These are phyloP conservation scores for Apiospora kogelbergensis DNA, from an alignment of 2,329 filamentous ascomycete genomes.

Conservation along the genomic window DNA sequence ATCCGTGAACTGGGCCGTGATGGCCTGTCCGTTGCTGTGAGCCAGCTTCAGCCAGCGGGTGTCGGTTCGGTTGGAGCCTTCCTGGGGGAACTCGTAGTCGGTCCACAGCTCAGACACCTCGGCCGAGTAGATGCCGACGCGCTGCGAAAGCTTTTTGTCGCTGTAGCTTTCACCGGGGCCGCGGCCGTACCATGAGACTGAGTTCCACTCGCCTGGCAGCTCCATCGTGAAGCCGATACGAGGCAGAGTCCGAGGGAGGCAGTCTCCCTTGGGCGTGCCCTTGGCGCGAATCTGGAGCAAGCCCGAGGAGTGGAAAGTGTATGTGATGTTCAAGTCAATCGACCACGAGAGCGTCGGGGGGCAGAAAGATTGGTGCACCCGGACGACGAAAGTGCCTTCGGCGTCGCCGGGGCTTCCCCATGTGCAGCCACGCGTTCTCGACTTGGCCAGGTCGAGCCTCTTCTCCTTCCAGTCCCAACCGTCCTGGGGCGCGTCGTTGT, in stretches of 20 bases:
- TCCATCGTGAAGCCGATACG: conserved; percentile 59
- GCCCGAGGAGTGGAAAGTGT: conserved; percentile 50
- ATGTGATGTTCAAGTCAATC: conserved; percentile 49
- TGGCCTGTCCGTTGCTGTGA: conserved; percentile 20
- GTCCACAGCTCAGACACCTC: conserved; percentile 54
- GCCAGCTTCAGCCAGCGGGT: conserved; percentile 56
- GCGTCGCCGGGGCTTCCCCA: conserved; percentile 24
- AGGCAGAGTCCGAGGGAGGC: conserved; percentile 57
- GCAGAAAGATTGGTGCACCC: conserved; percentile 51
- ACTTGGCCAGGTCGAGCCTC: conserved; percentile 42
- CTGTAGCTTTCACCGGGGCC: conserved; percentile 68
- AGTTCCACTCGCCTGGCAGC: conserved; percentile 28
- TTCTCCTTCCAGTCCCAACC: conserved; percentile 56
- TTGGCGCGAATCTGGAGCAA: conserved; percentile 49
- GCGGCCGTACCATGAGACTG: conserved; percentile 61
- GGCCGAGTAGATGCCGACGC: conserved; percentile 49
- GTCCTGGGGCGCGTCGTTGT: conserved; percentile 60
- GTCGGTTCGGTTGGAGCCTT: conserved; percentile 64
- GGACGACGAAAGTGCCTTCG: conserved; percentile 38
- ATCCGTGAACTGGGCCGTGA: conserved; percentile 29
- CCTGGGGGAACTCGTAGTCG: conserved; percentile 68
- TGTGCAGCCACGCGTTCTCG: conserved; percentile 33
- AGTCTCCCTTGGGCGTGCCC: conserved; percentile 45
- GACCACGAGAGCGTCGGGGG: conserved; percentile 65
- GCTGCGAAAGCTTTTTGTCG: conserved; percentile 65